Conservation (phyloP, 2,329 filamentous ascomycete genomes). For the Sporothrix pallida region DNA sequence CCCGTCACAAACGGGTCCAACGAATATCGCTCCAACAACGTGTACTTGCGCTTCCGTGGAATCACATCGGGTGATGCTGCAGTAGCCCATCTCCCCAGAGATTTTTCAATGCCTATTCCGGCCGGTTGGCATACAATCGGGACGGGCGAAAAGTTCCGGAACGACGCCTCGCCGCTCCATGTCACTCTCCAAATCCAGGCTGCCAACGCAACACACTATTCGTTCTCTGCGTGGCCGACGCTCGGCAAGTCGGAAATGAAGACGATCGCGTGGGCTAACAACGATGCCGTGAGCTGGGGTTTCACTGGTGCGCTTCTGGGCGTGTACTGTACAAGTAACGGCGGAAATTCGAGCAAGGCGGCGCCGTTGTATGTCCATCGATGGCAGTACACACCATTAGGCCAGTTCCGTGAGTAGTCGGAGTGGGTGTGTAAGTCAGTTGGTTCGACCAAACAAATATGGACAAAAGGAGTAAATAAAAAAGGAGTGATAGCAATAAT, state of each 20-base stretch:
- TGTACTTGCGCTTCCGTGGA: constrained; percentile 50
- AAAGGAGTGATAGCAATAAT: neutral
- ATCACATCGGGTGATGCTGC: constrained; percentile 51
- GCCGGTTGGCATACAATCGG: constrained; percentile 45
- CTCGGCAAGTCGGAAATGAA: constrained; percentile 43
- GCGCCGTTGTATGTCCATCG: constrained; percentile 55
- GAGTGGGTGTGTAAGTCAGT: neutral
- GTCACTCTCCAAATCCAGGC: constrained; percentile 52
- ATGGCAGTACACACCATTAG: constrained; percentile 54
- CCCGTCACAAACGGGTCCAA: constrained; percentile 39
- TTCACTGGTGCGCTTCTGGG: constrained; percentile 58
- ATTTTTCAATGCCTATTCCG: constrained; percentile 49
- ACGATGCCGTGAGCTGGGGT: constrained; percentile 49
- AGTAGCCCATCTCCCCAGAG: constrained; percentile 35
- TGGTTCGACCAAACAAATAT: neutral
- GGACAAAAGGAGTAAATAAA: neutral
- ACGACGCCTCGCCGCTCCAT: constrained; percentile 4
- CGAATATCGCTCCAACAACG: constrained; percentile 30
- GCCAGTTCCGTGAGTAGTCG: constrained; percentile 45
- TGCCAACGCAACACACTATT: constrained; percentile 54
- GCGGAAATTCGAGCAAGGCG: constrained; percentile 45
- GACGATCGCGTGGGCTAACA: constrained; percentile 45
- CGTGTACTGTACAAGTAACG: constrained; percentile 60
- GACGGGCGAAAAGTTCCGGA: neutral
- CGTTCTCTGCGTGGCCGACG: constrained; percentile 48